A percentile compares a stretch with the other conserved stretches of the same genome.
These are phyloP conservation scores for Yarrowia sp. DNA, from an alignment of 805 yeast genomes.

Conservation along the genomic window DNA sequence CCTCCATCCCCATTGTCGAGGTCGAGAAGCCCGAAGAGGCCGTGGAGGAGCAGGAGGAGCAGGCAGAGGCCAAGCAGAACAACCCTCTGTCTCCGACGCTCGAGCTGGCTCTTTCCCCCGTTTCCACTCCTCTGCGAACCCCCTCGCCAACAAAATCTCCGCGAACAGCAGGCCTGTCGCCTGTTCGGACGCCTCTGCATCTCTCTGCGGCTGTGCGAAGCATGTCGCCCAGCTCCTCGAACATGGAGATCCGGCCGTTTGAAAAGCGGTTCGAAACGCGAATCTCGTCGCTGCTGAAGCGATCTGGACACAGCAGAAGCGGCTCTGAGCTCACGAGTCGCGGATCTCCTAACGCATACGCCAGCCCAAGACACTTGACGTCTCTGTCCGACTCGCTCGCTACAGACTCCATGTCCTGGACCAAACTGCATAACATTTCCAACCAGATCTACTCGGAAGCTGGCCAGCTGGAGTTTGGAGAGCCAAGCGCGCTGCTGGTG, in stretches of 20 bases:
- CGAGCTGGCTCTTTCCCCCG: conserved; percentile 7
- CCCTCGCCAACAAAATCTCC: neutral
- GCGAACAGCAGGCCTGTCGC: neutral
- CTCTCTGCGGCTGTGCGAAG: neutral
- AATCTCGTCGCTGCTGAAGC: neutral
- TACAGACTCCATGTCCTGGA: conserved; percentile 38
- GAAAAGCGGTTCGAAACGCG: conserved; percentile 17
- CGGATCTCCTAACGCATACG: neutral
- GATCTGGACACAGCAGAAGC: conserved; percentile 11
- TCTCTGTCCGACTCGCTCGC: conserved; percentile 3
- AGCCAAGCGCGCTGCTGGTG: conserved; percentile 46
- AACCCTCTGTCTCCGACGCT: neutral
- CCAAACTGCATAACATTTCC: conserved; percentile 45
- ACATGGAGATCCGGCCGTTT: conserved; percentile 16
- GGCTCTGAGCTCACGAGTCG: conserved; percentile 18
- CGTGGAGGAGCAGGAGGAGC: neutral
- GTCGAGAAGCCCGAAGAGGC: neutral
- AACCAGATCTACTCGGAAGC: conserved; percentile 40
- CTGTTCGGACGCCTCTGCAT: neutral
- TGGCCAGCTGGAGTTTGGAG: conserved; percentile 47
- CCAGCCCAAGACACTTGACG: neutral
- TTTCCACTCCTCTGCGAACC: neutral
- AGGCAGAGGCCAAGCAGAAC: neutral
- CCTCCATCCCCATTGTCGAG: neutral
- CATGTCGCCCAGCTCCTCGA: conserved; percentile 9